Base-by-base conservation (phyloP, 768 basidiomycete species). In the Gautieria morchelliformis region DNA sequence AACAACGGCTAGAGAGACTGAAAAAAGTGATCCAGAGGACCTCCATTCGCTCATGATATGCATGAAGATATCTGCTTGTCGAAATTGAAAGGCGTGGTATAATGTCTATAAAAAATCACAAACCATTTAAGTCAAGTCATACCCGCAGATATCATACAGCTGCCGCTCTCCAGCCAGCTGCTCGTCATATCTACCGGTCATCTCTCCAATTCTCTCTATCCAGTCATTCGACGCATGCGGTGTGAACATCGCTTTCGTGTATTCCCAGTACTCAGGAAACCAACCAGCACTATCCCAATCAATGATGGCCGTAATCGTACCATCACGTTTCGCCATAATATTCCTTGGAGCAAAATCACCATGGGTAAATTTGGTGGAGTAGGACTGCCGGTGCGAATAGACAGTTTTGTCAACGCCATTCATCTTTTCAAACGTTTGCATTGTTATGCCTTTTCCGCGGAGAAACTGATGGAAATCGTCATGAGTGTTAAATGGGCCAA, bases 381-480 rank as follows among this genome's bases (percentile, higher is more conserved):
- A 33, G 19, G 12, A 5, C 20, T 52, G 22, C 14, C 32, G 22
- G 10, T 52, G 51, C 33, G 19, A 15, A 20, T 52, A 15, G 17
- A 32, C 6, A 11, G n/a, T 17, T 4, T 12, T 19, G 5, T 19
- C 20, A 8, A 19, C 9, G 27, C 51, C 10, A 19, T 33, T 17
- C 40, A 41, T n/a, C 12, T 22, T 6, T 22, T 35, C 12, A 2
- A 39, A 20, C 10, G 51, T 19, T 4, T 27, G 40, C 32, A 22
- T 42, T 27, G n/a, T 40, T 30, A 54, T 19, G 22, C 33, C 27
- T 27, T 5, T 5, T 5, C 27, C 27, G 27, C 49, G 39, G 40
- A 63, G 53, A 24, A 61, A 42, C 20, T 59, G 45, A 24, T 63
- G 56, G 35, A 62, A 62, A 7, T 44, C 53, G 19, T 45, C 11